Evolutionary conservation across 2,329 filamentous ascomycete genomes (phyloP), one percentile per base, ranked within the genome.

Genomic region (Talaromyces marneffei): DNA sequence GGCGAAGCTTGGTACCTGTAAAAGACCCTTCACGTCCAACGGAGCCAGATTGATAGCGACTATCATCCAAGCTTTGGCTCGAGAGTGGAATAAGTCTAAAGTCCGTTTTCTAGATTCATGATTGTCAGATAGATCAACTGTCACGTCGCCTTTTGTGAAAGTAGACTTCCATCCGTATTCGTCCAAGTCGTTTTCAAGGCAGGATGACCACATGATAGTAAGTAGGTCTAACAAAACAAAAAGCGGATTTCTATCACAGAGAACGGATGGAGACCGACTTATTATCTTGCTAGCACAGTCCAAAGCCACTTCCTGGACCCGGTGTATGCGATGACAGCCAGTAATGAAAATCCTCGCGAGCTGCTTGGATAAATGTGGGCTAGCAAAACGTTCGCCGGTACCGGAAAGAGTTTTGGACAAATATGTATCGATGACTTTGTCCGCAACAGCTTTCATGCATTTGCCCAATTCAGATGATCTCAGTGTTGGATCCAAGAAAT

Each of bases 191-290:
- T 89, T 89, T 72, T 99, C 93, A 16, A 99, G 80, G 71, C 94
- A 99, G 70, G 92, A 93, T 53, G 86, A 86, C 93, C 93, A 99
- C 88, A 99, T 92, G 29, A 99, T 83, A 3, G 91, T 93, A 18
- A 99, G 79, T 3, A 99, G 83, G 73, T 99, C 95, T 9, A 99
- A 81, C 16, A 99, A 81, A 1, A 93, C 92, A 76, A 97, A 99
- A 0, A 99, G 80, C 1, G 95, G 96, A 6, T 88, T 87, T 66
- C 90, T 89, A 70, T 97, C 90, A 70, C 93, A 97, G 16, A 99
- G 81, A 2, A 91, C 89, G 3, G 94, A 97, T 1, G 94, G 94
- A 5, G 96, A 87, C 65, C 91, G 86, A 12, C 80, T 83, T 64
- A 99, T 88, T 62, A 99, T 92, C 62, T 88, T 88, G 72, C 96